These are phyloP conservation scores for Penicillium verhagenii DNA, from an alignment of 495 filamentous ascomycete species.

Conservation along the genomic window DNA sequence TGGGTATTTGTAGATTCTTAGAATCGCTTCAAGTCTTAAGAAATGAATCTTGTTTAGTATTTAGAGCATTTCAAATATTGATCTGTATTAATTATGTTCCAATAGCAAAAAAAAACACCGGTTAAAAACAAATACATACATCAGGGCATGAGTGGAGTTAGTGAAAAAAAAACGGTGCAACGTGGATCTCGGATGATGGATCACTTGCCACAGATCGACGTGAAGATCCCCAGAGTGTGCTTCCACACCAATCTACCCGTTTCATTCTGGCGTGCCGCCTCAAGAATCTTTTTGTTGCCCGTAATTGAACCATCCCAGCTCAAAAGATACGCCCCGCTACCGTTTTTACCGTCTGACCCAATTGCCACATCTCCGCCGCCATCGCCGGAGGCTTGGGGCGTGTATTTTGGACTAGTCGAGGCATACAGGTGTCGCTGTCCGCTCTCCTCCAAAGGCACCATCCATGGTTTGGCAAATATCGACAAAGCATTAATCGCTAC, in stretches of 20 bases:
- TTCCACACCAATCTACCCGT: constrained; percentile 20
- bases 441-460: constrained; percentile 38
- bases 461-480: constrained; percentile 21
- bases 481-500: constrained; percentile 9
- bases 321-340: constrained; percentile 21
- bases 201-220: constrained; percentile 17
- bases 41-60: background rate
- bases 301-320: constrained; percentile 18
- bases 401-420: constrained; percentile 40
- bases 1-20: background rate
- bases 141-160: constrained; percentile 1
- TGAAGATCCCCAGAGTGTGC: constrained; percentile 21
- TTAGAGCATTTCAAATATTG: background rate
- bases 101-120: background rate
- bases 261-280: constrained; percentile 17
- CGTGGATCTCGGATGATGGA: too few species aligned
- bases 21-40: background rate
- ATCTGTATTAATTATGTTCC: background rate
- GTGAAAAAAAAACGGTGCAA: too few species aligned
- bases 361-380: constrained; percentile 5
- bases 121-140: background rate
- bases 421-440: constrained; percentile 46
- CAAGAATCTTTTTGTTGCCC: constrained; percentile 15
- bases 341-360: constrained; percentile 23
- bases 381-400: constrained; percentile 13